These are phyloP conservation scores for Ogataea glucozyma DNA, from an alignment of 805 yeast genomes.

Conservation along the genomic window DNA sequence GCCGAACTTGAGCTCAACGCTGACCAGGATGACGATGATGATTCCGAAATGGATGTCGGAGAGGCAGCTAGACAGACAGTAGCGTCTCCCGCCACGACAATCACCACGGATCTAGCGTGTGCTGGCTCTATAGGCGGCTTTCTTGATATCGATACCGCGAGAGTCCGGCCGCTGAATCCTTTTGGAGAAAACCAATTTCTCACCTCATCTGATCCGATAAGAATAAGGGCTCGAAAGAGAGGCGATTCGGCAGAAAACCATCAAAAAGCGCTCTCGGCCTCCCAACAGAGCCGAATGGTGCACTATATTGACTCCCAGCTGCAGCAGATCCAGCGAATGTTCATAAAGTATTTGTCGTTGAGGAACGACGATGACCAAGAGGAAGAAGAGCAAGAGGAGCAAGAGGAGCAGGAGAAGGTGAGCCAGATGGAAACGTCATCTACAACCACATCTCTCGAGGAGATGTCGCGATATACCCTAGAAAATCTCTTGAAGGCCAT, in stretches of 20 bases:
- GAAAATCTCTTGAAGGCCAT: constrained; percentile 46
- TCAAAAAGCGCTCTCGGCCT: constrained; percentile 32
- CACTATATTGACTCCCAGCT: constrained; percentile 56
- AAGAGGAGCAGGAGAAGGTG: neutral
- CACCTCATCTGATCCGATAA: constrained; percentile 27
- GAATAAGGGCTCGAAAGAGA: constrained; percentile 20
- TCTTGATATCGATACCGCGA: constrained; percentile 17
- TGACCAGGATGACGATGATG: constrained; percentile 19
- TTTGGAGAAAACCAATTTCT: constrained; percentile 30
- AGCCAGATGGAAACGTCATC: constrained; percentile 4
- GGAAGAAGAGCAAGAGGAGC: constrained; percentile 10
- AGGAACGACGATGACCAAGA: constrained; percentile 31
- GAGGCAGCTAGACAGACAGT: constrained; percentile 10
- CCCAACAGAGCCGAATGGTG: constrained; percentile 59
- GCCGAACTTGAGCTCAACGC: constrained; percentile 29
- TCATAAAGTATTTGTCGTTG: constrained; percentile 40
- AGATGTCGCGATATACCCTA: constrained; percentile 23
- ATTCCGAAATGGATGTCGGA: constrained; percentile 22
- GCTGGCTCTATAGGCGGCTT: constrained; percentile 15
- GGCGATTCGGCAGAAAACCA: constrained; percentile 11
- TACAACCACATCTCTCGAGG: constrained; percentile 4
- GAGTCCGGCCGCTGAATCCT: constrained; percentile 29
- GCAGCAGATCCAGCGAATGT: constrained; percentile 54
- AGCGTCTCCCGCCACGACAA: constrained; percentile 22
- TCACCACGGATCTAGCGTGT: constrained; percentile 19